Percentiles rank a stretch among this genome's conserved stretches.
Evolutionary conservation across 768 basidiomycete genomes (phyloP).

Genomic region (Pilatotrama ljubarskyi): DNA sequence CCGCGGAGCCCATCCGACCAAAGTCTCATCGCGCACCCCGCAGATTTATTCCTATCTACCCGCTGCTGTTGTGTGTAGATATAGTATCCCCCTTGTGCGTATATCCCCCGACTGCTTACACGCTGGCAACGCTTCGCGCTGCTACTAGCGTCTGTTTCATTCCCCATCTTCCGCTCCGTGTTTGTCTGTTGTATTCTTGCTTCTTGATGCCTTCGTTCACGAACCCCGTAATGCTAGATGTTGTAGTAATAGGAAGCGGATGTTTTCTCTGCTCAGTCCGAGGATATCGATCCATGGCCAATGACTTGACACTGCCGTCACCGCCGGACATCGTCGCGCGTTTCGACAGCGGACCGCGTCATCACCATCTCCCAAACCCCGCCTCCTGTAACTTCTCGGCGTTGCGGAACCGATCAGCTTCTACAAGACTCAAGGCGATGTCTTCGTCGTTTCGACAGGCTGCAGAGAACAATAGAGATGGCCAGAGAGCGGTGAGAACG

Average conservation of each 20-base stretch:
- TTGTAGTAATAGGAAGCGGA: neutral
- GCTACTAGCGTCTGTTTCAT: neutral
- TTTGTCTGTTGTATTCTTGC: neutral
- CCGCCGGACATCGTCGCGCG: too few relatives aligned
- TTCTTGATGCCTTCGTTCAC: neutral
- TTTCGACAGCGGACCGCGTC: too few relatives aligned
- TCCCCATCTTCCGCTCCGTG: neutral
- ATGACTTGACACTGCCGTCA: too few relatives aligned
- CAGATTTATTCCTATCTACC: slow-evolving; percentile 8
- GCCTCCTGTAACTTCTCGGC: too few relatives aligned
- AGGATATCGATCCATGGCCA: too few relatives aligned
- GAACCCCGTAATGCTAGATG: neutral
- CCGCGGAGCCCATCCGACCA: neutral
- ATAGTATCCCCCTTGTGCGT: neutral
- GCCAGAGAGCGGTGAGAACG: neutral
- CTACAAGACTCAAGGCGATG: too few relatives aligned
- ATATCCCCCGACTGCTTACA: neutral
- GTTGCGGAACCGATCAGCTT: too few relatives aligned
- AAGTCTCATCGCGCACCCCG: neutral
- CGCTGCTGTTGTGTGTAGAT: slow-evolving; percentile 1
- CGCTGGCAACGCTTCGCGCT: neutral
- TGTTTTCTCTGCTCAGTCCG: too few relatives aligned
- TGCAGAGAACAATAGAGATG: neutral
- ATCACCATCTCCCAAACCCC: too few relatives aligned
- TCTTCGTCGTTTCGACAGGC: neutral